Evolutionary conservation across 345 rosid species (phyloP).

Genomic region (Barbarea vulgaris): DNA sequence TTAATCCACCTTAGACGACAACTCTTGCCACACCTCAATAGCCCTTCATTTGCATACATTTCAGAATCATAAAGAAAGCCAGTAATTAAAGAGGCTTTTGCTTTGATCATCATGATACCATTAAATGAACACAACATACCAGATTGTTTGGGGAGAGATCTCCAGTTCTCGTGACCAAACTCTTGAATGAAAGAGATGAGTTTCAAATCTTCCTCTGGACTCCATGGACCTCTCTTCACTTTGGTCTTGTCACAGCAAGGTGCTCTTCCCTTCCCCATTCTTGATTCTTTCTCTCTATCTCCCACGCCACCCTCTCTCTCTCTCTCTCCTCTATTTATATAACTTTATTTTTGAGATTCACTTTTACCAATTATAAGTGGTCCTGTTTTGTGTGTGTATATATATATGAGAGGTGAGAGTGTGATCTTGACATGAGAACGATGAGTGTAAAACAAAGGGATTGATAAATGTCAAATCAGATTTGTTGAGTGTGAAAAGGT

Average conservation of each 20-base stretch:
- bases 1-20: constrained; percentile 94
- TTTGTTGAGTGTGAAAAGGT: constrained; percentile 40
- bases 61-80: not conserved
- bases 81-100: constrained; percentile 1
- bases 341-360: constrained; percentile 17
- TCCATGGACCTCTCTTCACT: constrained; percentile 99
- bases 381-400: not conserved
- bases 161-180: constrained; percentile 71
- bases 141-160: constrained; percentile 70
- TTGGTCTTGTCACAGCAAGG: constrained; percentile 89
- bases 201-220: constrained; percentile 81
- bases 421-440: constrained; percentile 36
- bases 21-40: constrained; percentile 87
- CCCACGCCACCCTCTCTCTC: not conserved
- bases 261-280: constrained; percentile 88
- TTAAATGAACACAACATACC: constrained; percentile 41
- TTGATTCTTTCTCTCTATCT: not conserved
- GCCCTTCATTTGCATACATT: constrained; percentile 47
- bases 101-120: constrained; percentile 20
- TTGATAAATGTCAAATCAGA: constrained; percentile 39
- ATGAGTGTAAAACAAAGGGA: constrained; percentile 26
- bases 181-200: constrained; percentile 76
- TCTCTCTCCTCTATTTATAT: constrained; percentile 3
- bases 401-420: constrained; percentile 2
- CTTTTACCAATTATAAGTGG: constrained; percentile 23